Conservation (phyloP, 2,329 filamentous ascomycete species). For the Xenosphaeropsis pyriputrescens region DNA sequence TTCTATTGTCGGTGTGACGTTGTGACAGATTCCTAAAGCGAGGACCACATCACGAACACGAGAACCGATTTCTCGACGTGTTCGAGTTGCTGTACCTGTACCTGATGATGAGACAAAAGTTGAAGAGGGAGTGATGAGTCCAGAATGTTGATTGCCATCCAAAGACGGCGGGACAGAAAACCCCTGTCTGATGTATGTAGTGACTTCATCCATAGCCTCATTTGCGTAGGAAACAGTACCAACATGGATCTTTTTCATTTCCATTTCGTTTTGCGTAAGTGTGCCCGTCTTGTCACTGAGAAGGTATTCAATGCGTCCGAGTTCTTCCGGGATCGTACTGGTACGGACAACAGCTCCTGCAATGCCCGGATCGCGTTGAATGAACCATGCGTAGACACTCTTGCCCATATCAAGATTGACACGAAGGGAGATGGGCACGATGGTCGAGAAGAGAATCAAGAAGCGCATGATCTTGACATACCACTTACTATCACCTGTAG, state of each 20-base stretch:
- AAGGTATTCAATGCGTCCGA: constrained; percentile 90
- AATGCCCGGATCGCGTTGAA: constrained; percentile 81
- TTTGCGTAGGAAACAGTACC: constrained; percentile 97
- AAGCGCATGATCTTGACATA: constrained; percentile 98
- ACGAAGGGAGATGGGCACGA: constrained; percentile 90
- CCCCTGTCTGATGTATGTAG: constrained; percentile 70
- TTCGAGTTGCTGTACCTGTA: constrained; percentile 55
- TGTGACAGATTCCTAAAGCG: constrained; percentile 87
- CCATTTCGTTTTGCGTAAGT: constrained; percentile 95
- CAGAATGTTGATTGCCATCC: constrained; percentile 26
- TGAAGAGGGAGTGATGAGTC: constrained; percentile 64
- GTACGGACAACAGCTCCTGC: constrained; percentile 86
- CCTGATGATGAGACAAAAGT: constrained; percentile 46
- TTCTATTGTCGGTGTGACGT: constrained; percentile 85
- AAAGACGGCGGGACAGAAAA: constrained; percentile 44
- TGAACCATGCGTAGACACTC: constrained; percentile 89
- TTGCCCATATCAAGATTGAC: constrained; percentile 98
- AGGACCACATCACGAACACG: constrained; percentile 87
- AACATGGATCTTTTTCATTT: constrained; percentile 96
- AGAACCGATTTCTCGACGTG: constrained; percentile 81
- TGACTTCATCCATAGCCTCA: constrained; percentile 96
- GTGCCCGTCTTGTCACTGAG: constrained; percentile 98
- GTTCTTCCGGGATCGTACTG: constrained; percentile 92
- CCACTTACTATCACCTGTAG: constrained; percentile 56
- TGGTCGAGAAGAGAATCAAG: constrained; percentile 94